A percentile compares a stretch with the other conserved stretches of the same genome.
These are phyloP conservation scores for Keithomyces neogunnii DNA, from an alignment of 2,329 filamentous ascomycete genomes.

Conservation along the genomic window DNA sequence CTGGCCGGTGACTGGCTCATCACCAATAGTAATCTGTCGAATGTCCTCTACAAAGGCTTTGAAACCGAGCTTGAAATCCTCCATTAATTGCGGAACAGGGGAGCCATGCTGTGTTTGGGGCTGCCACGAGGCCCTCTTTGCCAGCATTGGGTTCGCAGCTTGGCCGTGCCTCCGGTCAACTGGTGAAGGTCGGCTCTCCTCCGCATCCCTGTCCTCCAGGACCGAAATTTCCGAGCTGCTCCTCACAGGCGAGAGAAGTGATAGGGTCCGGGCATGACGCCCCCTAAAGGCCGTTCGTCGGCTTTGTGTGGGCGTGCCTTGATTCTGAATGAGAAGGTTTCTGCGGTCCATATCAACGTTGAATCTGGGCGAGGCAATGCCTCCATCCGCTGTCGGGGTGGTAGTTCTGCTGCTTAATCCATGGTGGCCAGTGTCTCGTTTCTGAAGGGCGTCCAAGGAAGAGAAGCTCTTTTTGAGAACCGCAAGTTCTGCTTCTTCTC, in stretches of 20 bases:
- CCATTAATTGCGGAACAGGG: conserved; percentile 66
- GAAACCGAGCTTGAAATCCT: conserved; percentile 81
- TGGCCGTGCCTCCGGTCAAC: conserved; percentile 24
- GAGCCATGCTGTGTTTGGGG: conserved; percentile 38
- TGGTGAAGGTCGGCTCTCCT: conserved; percentile 17
- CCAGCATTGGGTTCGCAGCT: conserved; percentile 29
- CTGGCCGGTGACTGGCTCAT: conserved; percentile 66
- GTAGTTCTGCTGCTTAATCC: conserved; percentile 5
- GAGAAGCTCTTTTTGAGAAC: conserved; percentile 80
- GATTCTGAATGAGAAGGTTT: conserved; percentile 53
- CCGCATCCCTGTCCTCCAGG: conserved; percentile 28
- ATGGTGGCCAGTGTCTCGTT: conserved; percentile 42
- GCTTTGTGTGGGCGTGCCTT: conserved; percentile 32
- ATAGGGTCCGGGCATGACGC: conserved; percentile 58
- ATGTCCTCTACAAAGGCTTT: conserved; percentile 96
- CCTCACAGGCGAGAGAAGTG: conserved; percentile 66
- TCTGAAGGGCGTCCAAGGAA: conserved; percentile 65
- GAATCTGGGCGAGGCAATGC: conserved; percentile 26
- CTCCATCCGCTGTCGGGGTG: conserved; percentile 15
- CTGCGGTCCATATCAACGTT: conserved; percentile 63
- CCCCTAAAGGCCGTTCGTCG: conserved; percentile 60
- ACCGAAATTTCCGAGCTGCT: conserved; percentile 33
- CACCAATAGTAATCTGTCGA: conserved; percentile 88
- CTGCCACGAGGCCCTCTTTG: conserved; percentile 54
- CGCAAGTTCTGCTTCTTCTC: conserved; percentile 69